phyloP scores from a whole-genome alignment of 495 filamentous ascomycete species.

The Melanomma pulvis-pyrius region DNA sequence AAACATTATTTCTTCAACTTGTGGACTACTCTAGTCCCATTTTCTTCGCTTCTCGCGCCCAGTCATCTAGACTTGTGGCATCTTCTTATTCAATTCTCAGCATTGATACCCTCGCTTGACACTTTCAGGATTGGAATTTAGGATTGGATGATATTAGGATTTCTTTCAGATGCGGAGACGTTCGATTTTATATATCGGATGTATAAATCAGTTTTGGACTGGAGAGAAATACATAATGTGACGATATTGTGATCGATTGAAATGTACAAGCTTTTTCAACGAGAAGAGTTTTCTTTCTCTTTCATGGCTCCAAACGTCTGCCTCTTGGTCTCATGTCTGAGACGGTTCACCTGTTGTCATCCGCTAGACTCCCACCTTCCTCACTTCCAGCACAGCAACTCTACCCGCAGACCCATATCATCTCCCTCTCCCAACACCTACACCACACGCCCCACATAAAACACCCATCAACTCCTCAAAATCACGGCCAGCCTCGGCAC shows the following conservation, averaged over 20 bases:
- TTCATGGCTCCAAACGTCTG: too few relatives aligned
- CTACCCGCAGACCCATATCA: not conserved
- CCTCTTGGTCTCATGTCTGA: not conserved
- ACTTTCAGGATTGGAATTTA: conserved; percentile 21
- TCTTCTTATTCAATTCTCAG: conserved; percentile 13
- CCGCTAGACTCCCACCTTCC: not conserved
- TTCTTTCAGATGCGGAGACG: not conserved
- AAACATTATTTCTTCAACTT: not conserved
- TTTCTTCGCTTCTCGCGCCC: conserved; percentile 2
- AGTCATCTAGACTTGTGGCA: not conserved
- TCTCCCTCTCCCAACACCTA: too few relatives aligned
- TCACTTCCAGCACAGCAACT: not conserved
- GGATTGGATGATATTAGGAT: not conserved
- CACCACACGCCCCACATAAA: too few relatives aligned
- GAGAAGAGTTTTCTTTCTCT: too few relatives aligned
- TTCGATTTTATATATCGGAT: too few relatives aligned
- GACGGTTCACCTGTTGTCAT: too few relatives aligned
- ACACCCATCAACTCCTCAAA: too few relatives aligned
- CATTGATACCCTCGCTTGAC: conserved; percentile 40
- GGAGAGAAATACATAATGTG: too few relatives aligned
- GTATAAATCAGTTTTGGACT: too few relatives aligned
- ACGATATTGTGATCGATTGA: too few relatives aligned
- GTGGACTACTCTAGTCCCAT: not conserved
- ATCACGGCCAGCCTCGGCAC: not conserved
- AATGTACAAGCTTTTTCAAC: not conserved